Base-by-base conservation (phyloP, 2,329 filamentous ascomycete species). In the Aspergillus sp. region DNA sequence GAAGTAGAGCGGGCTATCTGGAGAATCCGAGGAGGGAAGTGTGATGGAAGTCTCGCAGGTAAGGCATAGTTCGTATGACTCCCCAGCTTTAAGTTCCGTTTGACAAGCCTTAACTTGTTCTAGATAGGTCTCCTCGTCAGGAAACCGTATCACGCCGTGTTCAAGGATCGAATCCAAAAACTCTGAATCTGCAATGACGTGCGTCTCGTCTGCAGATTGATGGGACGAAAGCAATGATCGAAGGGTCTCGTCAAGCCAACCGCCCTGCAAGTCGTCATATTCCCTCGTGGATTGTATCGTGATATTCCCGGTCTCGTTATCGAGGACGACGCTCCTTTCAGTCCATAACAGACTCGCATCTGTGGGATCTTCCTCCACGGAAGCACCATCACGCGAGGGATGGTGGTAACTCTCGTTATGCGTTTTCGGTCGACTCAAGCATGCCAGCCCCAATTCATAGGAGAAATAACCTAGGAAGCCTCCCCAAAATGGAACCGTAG, bases 21-120 rank as follows among this genome's bases (percentile, higher is more conserved):
- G 51, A 11, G 53, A 51, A 19, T 56, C 33, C 20, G 65, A 58
- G 5, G 61, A 53, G 19, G 65, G 60, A 57, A 74, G 73, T 17
- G 67, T 79, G 59, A 94, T 82, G 33, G 77, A 79, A 10, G 88
- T 90, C 67, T 90, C 85, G 45, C 85, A 85, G 0, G 90, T 95
- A 7, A 95, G 80, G 60, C 90, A 95, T 6, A 95, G 79, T 66
- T 95, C 90, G 68, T 95, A 95, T 0, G 89, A 91, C 56, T 92
- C 85, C 13, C 90, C 90, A 0, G 86, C 84, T 3, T 84, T 81
- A 56, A 95, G 88, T 56, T 82, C 80, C 4, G 83, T 79, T 63
- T 93, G 87, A 63, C 89, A 94, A 35, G 74, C 69, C 19, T 76
- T 72, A n/a, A 94, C 86, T 60, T 87, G 83, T 3, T 75, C 70